Percentiles rank a stretch among this genome's conserved stretches.
These are phyloP conservation scores for Aureobasidium leucospermi DNA, from an alignment of 2,329 filamentous ascomycete genomes.

Conservation along the genomic window DNA sequence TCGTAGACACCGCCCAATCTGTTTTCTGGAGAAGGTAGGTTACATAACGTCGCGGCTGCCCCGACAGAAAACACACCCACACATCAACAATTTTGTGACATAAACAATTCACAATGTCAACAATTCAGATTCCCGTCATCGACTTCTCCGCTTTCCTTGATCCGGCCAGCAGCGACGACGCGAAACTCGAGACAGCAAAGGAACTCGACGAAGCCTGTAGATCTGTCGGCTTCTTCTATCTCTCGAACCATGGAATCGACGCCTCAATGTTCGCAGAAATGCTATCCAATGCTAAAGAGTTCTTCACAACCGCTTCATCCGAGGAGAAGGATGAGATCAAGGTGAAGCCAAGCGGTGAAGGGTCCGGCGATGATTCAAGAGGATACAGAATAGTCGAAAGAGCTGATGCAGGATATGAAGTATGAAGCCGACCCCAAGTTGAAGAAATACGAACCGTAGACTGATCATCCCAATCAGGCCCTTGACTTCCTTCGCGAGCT, in stretches of 20 bases:
- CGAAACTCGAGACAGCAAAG: background rate
- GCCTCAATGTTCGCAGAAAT: background rate
- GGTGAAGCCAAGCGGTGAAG: background rate
- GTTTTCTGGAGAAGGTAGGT: background rate
- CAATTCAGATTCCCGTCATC: background rate
- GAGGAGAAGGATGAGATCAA: background rate
- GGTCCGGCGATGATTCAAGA: background rate
- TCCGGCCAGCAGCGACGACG: background rate
- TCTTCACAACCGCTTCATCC: background rate
- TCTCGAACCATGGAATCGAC: constrained; percentile 3
- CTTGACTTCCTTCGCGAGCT: constrained; percentile 8
- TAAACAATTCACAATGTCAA: background rate
- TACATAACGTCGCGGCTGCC: background rate
- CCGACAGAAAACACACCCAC: no score
- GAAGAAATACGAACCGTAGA: background rate
- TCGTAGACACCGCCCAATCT: background rate
- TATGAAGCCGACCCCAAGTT: background rate
- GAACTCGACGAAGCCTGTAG: constrained; percentile 2
- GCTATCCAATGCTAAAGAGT: background rate
- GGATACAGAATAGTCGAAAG: background rate
- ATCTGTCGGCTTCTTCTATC: constrained; percentile 10
- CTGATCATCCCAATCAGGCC: background rate
- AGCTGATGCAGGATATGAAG: background rate
- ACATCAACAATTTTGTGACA: no score
- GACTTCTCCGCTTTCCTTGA: constrained; percentile 4